Conservation (phyloP, 2,329 filamentous ascomycete genomes). For the Fusarium sp. region DNA sequence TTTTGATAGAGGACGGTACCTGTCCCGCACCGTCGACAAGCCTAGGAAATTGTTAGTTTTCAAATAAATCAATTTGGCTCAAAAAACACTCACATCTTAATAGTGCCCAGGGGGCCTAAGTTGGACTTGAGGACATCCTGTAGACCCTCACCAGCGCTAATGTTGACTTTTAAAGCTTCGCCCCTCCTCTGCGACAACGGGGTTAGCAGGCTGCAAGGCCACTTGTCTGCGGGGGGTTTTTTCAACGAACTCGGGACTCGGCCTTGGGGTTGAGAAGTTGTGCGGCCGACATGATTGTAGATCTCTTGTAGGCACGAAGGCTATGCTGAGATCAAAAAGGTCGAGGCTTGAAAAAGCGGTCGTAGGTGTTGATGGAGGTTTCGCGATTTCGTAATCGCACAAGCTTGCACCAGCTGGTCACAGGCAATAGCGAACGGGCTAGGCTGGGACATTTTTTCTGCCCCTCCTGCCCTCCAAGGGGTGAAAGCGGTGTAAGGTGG, state of each 20-base stretch:
- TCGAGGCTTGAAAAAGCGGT: constrained; percentile 34
- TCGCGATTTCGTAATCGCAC: constrained; percentile 50
- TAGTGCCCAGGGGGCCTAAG: constrained; percentile 89
- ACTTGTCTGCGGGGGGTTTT: constrained; percentile 35
- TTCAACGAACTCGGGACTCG: constrained; percentile 85
- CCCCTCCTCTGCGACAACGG: constrained; percentile 78
- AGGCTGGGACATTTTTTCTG: constrained; percentile 54
- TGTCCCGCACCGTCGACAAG: constrained; percentile 77
- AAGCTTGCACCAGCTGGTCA: constrained; percentile 50
- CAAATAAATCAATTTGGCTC: background rate
- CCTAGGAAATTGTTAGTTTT: constrained; percentile 58
- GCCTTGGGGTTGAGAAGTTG: constrained; percentile 99
- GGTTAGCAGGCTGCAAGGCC: constrained; percentile 44
- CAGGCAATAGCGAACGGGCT: constrained; percentile 47
- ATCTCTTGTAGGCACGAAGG: constrained; percentile 33
- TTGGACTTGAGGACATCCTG: constrained; percentile 97
- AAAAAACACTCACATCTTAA: constrained; percentile 81
- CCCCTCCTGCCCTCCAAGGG: constrained; percentile 42
- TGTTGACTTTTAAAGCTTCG: constrained; percentile 97
- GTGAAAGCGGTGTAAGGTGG: constrained; percentile 51
- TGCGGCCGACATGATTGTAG: constrained; percentile 85
- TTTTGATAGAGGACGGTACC: constrained; percentile 58
- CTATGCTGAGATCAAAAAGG: constrained; percentile 43
- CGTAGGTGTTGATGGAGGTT: constrained; percentile 39
- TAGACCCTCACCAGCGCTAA: constrained; percentile 92